Evolutionary conservation across 345 rosid species (phyloP).

Genomic region (Rhodamnia rubescens): DNA sequence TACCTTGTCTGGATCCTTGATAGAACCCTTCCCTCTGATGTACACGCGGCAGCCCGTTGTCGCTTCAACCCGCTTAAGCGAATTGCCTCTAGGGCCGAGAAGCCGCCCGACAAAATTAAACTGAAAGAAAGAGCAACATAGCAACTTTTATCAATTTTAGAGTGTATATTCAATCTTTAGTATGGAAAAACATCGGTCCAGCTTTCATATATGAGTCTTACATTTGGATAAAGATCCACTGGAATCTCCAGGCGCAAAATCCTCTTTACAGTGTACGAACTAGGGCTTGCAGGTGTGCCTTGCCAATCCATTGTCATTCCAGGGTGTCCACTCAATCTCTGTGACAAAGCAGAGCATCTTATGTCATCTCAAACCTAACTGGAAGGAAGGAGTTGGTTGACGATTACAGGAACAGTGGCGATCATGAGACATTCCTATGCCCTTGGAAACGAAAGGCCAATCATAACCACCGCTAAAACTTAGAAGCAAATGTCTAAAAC

Average conservation of each 20-base stretch:
- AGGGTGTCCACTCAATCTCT: constrained; percentile 79
- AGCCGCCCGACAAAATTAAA: constrained; percentile 98
- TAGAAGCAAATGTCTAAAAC: not conserved
- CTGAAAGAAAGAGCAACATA: constrained; percentile 19
- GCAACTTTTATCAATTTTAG: not conserved
- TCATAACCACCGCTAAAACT: not conserved
- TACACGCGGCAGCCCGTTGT: constrained; percentile 97
- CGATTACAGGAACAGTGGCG: not conserved
- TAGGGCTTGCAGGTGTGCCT: constrained; percentile 93
- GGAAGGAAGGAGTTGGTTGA: not conserved
- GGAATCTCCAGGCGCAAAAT: constrained; percentile 98
- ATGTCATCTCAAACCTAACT: not conserved
- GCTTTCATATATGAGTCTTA: constrained; percentile 8
- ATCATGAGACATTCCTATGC: not conserved
- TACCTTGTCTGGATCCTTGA: constrained; percentile 97
- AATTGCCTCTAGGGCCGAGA: constrained; percentile 97
- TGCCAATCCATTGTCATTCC: constrained; percentile 99
- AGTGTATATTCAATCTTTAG: not conserved
- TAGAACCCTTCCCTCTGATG: constrained; percentile 98
- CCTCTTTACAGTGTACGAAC: constrained; percentile 86
- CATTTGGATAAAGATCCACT: constrained; percentile 78
- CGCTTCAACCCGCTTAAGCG: constrained; percentile 93
- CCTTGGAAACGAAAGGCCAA: not conserved
- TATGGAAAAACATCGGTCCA: not conserved
- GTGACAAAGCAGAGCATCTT: not conserved